phyloP scores from a whole-genome alignment of 2,329 filamentous ascomycete species.

The Beauveria medogensis region DNA sequence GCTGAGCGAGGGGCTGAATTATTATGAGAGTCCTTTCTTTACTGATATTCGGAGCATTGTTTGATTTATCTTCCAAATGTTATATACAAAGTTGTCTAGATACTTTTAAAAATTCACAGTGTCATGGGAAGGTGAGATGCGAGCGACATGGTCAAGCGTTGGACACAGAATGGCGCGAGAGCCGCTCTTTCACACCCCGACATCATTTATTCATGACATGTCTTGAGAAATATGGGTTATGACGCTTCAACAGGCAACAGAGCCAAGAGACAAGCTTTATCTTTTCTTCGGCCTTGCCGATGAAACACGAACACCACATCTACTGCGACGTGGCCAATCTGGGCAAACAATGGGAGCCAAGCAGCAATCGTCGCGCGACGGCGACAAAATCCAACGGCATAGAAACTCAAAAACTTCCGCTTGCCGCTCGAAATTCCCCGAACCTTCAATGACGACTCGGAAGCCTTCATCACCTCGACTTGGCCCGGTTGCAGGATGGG shows the following conservation, averaged over 20 bases:
- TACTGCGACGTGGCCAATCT: not conserved
- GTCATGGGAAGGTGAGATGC: not conserved
- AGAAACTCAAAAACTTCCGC: too few relatives aligned
- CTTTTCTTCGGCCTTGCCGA: not conserved
- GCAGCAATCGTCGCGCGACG: not conserved
- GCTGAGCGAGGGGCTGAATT: not conserved
- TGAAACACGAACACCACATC: not conserved
- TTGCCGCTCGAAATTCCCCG: too few relatives aligned
- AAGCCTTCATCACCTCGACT: not conserved
- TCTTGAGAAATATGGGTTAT: not conserved
- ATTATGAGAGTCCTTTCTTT: not conserved
- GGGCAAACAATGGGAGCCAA: not conserved
- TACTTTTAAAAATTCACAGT: not conserved
- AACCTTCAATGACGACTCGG: too few relatives aligned
- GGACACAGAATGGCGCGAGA: not conserved
- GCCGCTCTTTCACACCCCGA: not conserved
- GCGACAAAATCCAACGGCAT: too few relatives aligned
- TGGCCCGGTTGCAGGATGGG: not conserved
- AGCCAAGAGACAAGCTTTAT: not conserved
- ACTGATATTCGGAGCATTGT: not conserved
- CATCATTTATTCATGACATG: not conserved
- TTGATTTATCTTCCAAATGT: not conserved
- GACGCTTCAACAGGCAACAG: not conserved
- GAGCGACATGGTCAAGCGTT: too few relatives aligned
- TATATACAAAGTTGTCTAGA: not conserved